These are phyloP conservation scores for Malassezia sp. DNA, from an alignment of 1,284 basidiomycete species.

Conservation along the genomic window DNA sequence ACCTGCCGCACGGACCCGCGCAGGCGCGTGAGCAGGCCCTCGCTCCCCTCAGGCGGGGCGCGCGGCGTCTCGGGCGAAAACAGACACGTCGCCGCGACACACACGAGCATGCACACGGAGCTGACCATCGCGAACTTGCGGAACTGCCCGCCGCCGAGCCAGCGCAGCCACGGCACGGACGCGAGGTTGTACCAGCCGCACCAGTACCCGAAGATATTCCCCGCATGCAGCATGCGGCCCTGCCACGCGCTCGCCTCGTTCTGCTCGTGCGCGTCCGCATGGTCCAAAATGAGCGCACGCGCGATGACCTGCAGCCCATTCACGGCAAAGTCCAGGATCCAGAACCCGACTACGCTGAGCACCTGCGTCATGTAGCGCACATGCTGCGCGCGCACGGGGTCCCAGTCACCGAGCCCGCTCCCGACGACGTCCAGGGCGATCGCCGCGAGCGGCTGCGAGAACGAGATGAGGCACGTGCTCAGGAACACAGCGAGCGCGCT, in stretches of 20 bases:
- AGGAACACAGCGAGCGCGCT: conserved; percentile 62
- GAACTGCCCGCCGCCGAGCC: conserved; percentile 87
- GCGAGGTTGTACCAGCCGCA: conserved; percentile 73
- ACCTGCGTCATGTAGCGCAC: conserved; percentile 21
- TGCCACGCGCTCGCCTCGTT: conserved; percentile 96
- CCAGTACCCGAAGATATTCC: conserved; percentile 40
- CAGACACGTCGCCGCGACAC: conserved; percentile 76
- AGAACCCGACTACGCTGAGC: conserved; percentile 82
- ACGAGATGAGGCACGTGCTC: conserved; percentile 75
- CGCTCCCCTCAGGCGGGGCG: background rate
- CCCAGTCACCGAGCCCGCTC: conserved; percentile 75
- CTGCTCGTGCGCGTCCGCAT: conserved; percentile 73
- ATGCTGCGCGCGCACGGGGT: conserved; percentile 55
- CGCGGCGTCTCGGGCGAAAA: conserved; percentile 53
- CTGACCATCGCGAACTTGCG: conserved; percentile 84
- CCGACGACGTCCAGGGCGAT: conserved; percentile 67
- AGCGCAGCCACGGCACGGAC: conserved; percentile 60
- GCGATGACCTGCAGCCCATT: conserved; percentile 82
- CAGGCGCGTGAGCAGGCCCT: conserved; percentile 5
- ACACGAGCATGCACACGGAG: conserved; percentile 63
- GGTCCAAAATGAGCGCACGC: conserved; percentile 78
- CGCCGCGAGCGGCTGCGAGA: conserved; percentile 63
- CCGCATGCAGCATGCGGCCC: conserved; percentile 53
- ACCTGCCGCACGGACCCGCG: conserved; percentile 19
- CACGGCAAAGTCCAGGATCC: conserved; percentile 83